Conservation (phyloP, 2,329 filamentous ascomycete species). For the Neonectria neomacrospora region DNA sequence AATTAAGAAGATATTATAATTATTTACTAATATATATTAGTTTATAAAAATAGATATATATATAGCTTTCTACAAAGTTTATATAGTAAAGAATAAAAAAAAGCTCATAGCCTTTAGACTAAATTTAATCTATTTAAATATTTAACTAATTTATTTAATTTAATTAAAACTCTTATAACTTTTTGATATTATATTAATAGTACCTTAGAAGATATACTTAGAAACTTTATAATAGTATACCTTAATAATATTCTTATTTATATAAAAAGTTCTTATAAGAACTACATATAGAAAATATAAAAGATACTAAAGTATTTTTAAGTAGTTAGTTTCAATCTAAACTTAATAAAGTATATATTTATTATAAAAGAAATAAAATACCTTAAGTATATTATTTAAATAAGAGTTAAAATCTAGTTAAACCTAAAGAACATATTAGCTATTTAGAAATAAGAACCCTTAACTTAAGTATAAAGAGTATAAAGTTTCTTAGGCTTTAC, state of each 20-base stretch:
- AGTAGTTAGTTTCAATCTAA: not conserved
- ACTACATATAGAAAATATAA: not conserved
- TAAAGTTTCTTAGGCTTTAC: conserved; percentile 3
- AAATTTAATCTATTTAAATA: not conserved
- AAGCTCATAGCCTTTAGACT: not conserved
- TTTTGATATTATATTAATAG: not conserved
- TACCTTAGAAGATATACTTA: not conserved
- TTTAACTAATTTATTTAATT: not conserved
- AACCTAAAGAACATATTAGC: not conserved
- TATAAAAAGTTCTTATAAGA: not conserved
- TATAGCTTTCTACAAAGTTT: not conserved
- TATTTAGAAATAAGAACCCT: not conserved
- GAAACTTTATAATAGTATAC: not conserved
- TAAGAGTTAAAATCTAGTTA: not conserved
- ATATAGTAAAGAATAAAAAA: not conserved
- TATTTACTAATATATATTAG: not conserved
- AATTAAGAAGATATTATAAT: not conserved
- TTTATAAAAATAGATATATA: not conserved
- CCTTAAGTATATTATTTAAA: not conserved
- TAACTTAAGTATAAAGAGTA: not conserved
- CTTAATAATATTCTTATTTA: not conserved
- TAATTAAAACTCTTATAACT: not conserved
- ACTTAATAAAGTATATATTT: not conserved
- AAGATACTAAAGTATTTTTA: not conserved
- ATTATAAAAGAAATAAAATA: not conserved